Conservation (phyloP, 2,329 filamentous ascomycete species). For the Clarireedia hainanense region DNA sequence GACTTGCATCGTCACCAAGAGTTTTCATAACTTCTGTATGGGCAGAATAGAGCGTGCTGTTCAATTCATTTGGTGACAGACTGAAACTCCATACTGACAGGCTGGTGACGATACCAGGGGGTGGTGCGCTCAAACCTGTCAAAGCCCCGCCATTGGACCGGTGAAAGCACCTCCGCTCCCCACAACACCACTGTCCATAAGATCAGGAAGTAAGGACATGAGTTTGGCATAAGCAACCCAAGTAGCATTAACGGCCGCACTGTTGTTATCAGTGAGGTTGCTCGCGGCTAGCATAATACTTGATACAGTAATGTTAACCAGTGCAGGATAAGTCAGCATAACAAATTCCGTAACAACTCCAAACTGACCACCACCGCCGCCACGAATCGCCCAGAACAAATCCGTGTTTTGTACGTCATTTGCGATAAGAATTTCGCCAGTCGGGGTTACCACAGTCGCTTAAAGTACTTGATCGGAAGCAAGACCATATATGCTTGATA, state of each 20-base stretch:
- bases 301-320: neutral
- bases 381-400: conserved; percentile 31
- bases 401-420: conserved; percentile 20
- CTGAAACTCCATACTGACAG: no score
- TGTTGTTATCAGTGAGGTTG: conserved; percentile 26
- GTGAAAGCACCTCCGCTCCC: neutral
- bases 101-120: neutral
- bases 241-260: neutral
- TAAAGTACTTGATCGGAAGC: conserved; percentile 38
- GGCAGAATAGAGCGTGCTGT: no score
- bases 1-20: no score
- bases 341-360: conserved; percentile 34
- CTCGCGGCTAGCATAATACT: conserved; percentile 28
- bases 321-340: conserved; percentile 33
- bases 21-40: no score
- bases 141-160: neutral
- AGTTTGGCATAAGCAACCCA: neutral
- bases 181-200: conserved; percentile 31
- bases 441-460: conserved; percentile 14
- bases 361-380: conserved; percentile 27
- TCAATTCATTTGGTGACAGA: no score
- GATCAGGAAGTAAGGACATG: conserved; percentile 25
- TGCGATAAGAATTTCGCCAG: conserved; percentile 23
- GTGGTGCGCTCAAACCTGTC: neutral
- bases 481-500: conserved; percentile 34